phyloP scores from a whole-genome alignment of 2,329 filamentous ascomycete genomes.

The Drechslerella coelobrocha region DNA sequence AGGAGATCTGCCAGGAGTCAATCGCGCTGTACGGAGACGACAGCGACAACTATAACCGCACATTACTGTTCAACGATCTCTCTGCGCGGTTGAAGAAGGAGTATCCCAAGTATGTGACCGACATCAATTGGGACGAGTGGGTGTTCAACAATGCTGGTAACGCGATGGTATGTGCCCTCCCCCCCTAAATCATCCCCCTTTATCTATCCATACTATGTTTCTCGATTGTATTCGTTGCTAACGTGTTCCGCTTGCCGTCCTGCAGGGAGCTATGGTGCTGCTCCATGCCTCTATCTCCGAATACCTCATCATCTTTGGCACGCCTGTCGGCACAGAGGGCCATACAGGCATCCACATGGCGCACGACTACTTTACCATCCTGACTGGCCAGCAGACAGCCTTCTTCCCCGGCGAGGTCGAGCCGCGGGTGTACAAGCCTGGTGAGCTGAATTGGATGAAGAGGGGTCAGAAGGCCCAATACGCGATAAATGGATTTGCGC shows the following conservation, averaged over 20 bases:
- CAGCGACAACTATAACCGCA: conserved; percentile 59
- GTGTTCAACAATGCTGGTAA: conserved; percentile 91
- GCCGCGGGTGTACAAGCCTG: conserved; percentile 73
- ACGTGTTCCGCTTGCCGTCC: no score
- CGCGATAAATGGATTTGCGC: conserved; percentile 74
- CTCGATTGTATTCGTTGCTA: no score
- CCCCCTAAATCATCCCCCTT: background rate
- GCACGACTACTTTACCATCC: conserved; percentile 94
- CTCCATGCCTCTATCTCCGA: conserved; percentile 87
- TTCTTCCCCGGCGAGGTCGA: conserved; percentile 73
- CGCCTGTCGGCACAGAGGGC: conserved; percentile 82
- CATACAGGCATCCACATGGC: conserved; percentile 88
- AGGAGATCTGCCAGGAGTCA: conserved; percentile 71
- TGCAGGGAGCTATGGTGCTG: conserved; percentile 78
- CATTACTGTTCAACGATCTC: conserved; percentile 72
- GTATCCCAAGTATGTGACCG: conserved; percentile 66
- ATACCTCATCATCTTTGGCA: conserved; percentile 88
- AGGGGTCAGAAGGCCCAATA: conserved; percentile 81
- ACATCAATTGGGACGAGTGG: conserved; percentile 73
- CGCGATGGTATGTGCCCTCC: conserved; percentile 67
- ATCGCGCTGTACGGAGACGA: conserved; percentile 76
- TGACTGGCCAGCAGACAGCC: conserved; percentile 76
- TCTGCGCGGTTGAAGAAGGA: conserved; percentile 61
- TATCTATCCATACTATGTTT: no score
- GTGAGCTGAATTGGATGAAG: conserved; percentile 73